Percentiles rank a stretch among this genome's conserved stretches.
Conservation (phyloP, 116 monocot genomes). For the Dioscorea cayenensis region DNA sequence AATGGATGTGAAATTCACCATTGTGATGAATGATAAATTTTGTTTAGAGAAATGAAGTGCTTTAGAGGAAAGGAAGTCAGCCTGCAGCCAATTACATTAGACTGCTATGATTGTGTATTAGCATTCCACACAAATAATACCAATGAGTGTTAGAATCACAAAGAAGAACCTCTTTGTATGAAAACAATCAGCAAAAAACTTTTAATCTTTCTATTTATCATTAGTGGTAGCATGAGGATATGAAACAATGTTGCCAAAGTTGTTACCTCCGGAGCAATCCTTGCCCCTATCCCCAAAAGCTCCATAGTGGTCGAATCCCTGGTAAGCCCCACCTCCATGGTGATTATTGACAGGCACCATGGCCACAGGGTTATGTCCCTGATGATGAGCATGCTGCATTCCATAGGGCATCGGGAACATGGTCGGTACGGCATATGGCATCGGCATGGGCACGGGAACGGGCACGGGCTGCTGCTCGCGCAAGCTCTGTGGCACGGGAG, state of each 20-base stretch:
- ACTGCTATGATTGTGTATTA: neutral
- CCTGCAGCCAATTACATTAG: too few species aligned
- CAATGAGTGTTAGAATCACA: neutral
- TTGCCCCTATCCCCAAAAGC: conserved; percentile 5
- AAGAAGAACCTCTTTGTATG: neutral
- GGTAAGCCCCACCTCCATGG: conserved; percentile 13
- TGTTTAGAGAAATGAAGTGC: too few species aligned
- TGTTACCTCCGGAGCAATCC: conserved; percentile 24
- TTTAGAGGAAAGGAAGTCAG: too few species aligned
- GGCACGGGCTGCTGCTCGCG: conserved; percentile 13
- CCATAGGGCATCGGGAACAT: conserved; percentile 28
- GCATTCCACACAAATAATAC: neutral
- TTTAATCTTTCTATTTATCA: conserved; percentile 13
- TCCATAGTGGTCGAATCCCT: conserved; percentile 16
- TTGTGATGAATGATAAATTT: too few species aligned
- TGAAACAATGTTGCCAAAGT: conserved; percentile 23
- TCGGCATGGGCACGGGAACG: conserved; percentile 10
- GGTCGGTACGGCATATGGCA: conserved; percentile 19
- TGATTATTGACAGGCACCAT: conserved; percentile 24
- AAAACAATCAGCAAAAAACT: neutral
- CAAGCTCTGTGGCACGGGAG: conserved; percentile 30
- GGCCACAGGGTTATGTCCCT: conserved; percentile 17
- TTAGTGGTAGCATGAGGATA: conserved; percentile 22
- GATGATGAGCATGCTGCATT: conserved; percentile 14
- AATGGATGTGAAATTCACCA: too few species aligned